phyloP scores from a whole-genome alignment of 116 monocot genomes.

The Posidonia oceanica region DNA sequence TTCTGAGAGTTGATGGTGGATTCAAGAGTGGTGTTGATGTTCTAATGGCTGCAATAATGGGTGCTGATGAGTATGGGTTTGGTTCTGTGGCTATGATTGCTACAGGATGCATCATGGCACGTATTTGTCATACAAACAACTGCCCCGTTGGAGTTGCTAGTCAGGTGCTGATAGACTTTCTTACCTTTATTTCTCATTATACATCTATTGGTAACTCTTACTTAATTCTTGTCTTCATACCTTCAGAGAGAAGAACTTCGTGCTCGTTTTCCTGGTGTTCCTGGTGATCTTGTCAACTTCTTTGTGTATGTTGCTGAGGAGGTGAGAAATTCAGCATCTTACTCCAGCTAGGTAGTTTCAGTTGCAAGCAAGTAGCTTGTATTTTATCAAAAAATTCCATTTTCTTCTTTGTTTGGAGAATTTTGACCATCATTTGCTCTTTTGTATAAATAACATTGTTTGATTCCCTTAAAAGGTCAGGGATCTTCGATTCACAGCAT shows the following conservation, averaged over 20 bases:
- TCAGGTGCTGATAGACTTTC: constrained; percentile 36
- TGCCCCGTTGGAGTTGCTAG: constrained; percentile 99
- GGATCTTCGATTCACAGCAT: no score
- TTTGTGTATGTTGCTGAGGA: constrained; percentile 98
- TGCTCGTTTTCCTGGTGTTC: constrained; percentile 99
- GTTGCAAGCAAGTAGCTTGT: no score
- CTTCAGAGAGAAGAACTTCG: constrained; percentile 93
- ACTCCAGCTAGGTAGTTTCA: no score
- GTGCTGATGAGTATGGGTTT: constrained; percentile 99
- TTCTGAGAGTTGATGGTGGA: constrained; percentile 97
- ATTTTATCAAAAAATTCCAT: no score
- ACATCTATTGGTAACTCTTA: not conserved
- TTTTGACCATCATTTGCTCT: no score
- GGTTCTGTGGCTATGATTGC: constrained; percentile 99
- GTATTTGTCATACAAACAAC: constrained; percentile 99
- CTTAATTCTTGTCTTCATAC: not conserved
- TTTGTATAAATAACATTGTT: no score
- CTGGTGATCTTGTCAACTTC: constrained; percentile 97
- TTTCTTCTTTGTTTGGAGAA: no score
- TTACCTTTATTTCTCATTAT: not conserved
- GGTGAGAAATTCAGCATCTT: constrained; percentile 24
- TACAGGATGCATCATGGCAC: constrained; percentile 99
- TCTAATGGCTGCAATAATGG: constrained; percentile 95
- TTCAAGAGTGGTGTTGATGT: constrained; percentile 98
- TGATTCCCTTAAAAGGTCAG: no score